Evolutionary conservation across 192 early-diverging fungal genomes (phyloP), one percentile per base, ranked within the genome.

Genomic region (Coemansia sp.): DNA sequence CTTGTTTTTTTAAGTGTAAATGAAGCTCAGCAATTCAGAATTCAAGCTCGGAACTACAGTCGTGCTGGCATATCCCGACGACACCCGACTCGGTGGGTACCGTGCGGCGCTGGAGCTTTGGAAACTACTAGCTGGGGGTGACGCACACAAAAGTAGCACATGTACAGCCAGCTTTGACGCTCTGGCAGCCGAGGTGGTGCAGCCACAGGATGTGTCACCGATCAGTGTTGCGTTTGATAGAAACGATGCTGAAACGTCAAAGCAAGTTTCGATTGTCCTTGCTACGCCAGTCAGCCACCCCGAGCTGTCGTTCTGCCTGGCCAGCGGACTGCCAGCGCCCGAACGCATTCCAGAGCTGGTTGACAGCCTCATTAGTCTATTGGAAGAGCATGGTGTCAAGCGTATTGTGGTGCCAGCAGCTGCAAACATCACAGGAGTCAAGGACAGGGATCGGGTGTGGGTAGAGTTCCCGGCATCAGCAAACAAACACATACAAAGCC

Each of bases 61-160:
- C 8, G 64, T 79, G 22, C 60, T 79, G 13, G 76, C 76, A 26
- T 79, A 73, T 43, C 71, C 76, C 2, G 76, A 79, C 54, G 49
- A 62, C 37, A 79, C 76, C 35, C 58, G 76, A 52, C 52, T 73
- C 20, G 76, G 62, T 32, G 76, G 76, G 24, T 79, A 73, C 53
- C 76, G 76, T 23, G 66, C 76, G 27, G 76, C 64, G 16, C 64
- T 79, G 18, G 64, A 45, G 20, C 71, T 79, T 6, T 69, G 71
- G 63, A 38, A 14, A 23, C 11, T 29, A 14, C 57, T 79, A 16
- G 52, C 54, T 14, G 55, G 19, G 23, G 32, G 26, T 4, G 60
- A 14, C 23, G 20, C 29, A 12, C 48, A 0, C 4, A 16, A 2
- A 18, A 20, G 24, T 16, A 64, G 41, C 14, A n/a, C n/a, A 9